Evolutionary conservation across 2,329 filamentous ascomycete genomes (phyloP).

Genomic region (Microcyclospora pomicola): DNA sequence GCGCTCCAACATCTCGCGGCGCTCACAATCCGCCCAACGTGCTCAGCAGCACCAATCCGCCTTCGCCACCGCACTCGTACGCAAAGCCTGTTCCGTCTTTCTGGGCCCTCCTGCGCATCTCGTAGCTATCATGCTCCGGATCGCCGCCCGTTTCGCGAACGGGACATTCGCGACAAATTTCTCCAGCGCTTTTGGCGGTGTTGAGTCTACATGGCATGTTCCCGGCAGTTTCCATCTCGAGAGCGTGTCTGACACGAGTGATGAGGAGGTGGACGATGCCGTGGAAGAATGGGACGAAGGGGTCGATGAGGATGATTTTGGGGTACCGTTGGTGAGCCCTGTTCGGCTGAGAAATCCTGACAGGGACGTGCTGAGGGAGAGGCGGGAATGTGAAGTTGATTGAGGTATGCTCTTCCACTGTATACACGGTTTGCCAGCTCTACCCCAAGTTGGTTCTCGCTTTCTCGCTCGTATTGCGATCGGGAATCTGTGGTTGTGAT

Average conservation of each 20-base stretch:
- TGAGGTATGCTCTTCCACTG: too few relatives aligned
- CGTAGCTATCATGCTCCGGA: slow-evolving; percentile 63
- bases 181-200: slow-evolving; percentile 28
- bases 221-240: slow-evolving; percentile 40
- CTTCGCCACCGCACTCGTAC: slow-evolving; percentile 42
- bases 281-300: slow-evolving; percentile 18
- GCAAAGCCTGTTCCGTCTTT: slow-evolving; percentile 63
- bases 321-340: slow-evolving; percentile 30
- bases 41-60: slow-evolving; percentile 10
- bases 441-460: too few relatives aligned
- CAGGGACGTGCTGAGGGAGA: too few relatives aligned
- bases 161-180: slow-evolving; percentile 22
- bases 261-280: slow-evolving; percentile 36
- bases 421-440: too few relatives aligned
- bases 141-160: slow-evolving; percentile 59
- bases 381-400: too few relatives aligned
- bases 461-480: too few relatives aligned
- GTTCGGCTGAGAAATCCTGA: slow-evolving; percentile 7
- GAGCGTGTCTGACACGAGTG: slow-evolving; percentile 34
- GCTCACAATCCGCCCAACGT: slow-evolving; percentile 3
- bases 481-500: too few relatives aligned
- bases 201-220: slow-evolving; percentile 21
- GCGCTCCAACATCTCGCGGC: slow-evolving; percentile 1
- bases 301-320: slow-evolving; percentile 29
- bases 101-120: slow-evolving; percentile 70